These are phyloP conservation scores for Diphasiastrum complanatum DNA, from an alignment of 83 land plant genomes.

Conservation along the genomic window DNA sequence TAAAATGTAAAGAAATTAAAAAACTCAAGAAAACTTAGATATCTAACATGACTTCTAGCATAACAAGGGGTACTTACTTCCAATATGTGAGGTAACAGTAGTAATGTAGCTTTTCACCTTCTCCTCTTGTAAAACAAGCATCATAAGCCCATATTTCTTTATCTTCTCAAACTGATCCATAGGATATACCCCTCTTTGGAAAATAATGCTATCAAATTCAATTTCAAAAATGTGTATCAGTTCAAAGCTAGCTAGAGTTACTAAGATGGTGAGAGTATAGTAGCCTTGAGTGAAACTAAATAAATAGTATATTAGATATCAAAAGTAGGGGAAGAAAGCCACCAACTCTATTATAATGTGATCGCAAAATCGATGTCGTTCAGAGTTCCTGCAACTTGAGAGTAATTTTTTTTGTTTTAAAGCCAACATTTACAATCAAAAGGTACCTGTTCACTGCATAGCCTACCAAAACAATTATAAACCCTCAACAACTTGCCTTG, in stretches of 20 bases:
- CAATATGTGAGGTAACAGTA: slow-evolving; percentile 61
- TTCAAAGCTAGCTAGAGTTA: background rate
- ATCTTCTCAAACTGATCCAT: slow-evolving; percentile 74
- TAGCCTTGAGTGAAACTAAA: too few relatives aligned
- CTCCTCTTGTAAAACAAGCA: slow-evolving; percentile 79
- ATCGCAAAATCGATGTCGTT: too few relatives aligned
- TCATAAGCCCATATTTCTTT: slow-evolving; percentile 85
- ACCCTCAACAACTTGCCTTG: background rate
- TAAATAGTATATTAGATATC: too few relatives aligned
- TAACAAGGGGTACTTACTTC: slow-evolving; percentile 33
- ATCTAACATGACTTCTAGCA: too few relatives aligned
- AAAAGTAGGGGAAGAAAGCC: too few relatives aligned
- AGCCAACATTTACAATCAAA: background rate
- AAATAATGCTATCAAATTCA: slow-evolving; percentile 55
- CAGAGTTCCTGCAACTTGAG: too few relatives aligned
- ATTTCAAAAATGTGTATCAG: background rate
- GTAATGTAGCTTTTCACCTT: slow-evolving; percentile 69
- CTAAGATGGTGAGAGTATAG: too few relatives aligned
- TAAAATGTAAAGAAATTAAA: background rate
- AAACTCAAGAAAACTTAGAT: background rate
- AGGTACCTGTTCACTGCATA: slow-evolving; percentile 5
- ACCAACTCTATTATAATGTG: too few relatives aligned
- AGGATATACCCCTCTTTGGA: slow-evolving; percentile 84
- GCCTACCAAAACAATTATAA: slow-evolving; percentile 3
- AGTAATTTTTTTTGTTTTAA: too few relatives aligned